Percentiles rank a stretch among this genome's conserved stretches.
These are phyloP conservation scores for Cladosporium sp. DNA, from an alignment of 2,329 filamentous ascomycete genomes.

Conservation along the genomic window DNA sequence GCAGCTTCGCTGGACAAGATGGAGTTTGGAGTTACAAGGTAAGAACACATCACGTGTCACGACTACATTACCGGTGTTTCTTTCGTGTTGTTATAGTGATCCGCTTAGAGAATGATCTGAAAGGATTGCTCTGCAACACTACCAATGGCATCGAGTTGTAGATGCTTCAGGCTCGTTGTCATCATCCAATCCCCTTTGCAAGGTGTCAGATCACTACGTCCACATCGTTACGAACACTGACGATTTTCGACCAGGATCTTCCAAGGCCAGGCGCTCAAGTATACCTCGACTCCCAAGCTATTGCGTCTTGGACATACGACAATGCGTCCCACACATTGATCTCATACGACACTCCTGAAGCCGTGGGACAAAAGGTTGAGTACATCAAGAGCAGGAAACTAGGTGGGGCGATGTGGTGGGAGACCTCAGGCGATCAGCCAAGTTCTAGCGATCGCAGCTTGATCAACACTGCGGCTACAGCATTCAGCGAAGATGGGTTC, in stretches of 20 bases:
- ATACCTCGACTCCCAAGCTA: conserved; percentile 60
- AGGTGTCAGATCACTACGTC: neutral
- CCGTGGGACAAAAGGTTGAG: conserved; percentile 68
- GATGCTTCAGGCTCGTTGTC: too few relatives aligned
- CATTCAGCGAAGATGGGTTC: too few relatives aligned
- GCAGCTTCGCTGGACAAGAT: conserved; percentile 69
- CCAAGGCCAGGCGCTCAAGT: conserved; percentile 68
- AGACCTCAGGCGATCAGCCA: conserved; percentile 74
- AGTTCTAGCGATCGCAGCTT: conserved; percentile 59
- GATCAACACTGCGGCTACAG: conserved; percentile 46
- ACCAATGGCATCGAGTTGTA: too few relatives aligned
- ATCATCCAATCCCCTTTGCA: neutral
- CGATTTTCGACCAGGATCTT: conserved; percentile 51
- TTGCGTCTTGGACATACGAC: conserved; percentile 79
- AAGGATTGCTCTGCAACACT: neutral
- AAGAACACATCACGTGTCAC: conserved; percentile 16
- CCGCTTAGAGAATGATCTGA: too few relatives aligned
- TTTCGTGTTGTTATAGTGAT: neutral
- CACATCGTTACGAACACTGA: neutral
- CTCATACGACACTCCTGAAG: conserved; percentile 69
- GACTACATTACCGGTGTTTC: neutral
- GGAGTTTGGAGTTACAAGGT: conserved; percentile 86
- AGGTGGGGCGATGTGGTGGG: conserved; percentile 97
- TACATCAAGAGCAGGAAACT: conserved; percentile 68
- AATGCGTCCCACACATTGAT: conserved; percentile 64